Percentiles rank a stretch among this genome's conserved stretches.
phyloP scores from a whole-genome alignment of 345 rosid genomes.

The Dimocarpus longan region DNA sequence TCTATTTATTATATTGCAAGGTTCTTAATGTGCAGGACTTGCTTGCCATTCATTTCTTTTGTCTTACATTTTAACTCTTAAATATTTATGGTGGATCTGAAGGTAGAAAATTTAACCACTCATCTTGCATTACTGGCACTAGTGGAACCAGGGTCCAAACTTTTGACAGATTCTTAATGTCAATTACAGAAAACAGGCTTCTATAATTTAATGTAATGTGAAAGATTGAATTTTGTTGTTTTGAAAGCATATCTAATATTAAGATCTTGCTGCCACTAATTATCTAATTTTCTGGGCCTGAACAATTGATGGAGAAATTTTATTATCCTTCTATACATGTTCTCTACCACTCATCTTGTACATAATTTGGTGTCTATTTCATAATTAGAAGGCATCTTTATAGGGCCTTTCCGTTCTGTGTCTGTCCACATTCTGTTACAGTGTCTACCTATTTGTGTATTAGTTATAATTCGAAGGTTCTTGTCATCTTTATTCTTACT shows the following conservation, averaged over 20 bases:
- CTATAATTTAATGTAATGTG: background rate
- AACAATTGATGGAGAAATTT: background rate
- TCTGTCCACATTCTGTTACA: background rate
- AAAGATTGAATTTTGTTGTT: background rate
- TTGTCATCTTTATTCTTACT: slow-evolving; percentile 18
- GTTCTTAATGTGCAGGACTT: background rate
- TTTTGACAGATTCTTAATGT: background rate
- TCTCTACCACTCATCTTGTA: slow-evolving; percentile 3
- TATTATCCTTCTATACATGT: background rate
- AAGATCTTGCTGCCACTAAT: background rate
- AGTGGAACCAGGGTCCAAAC: background rate
- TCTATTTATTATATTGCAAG: background rate
- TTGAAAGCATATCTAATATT: background rate
- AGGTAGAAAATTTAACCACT: background rate
- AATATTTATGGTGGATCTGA: background rate
- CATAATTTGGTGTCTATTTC: background rate
- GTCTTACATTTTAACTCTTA: background rate
- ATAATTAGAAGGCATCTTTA: background rate
- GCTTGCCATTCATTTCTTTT: slow-evolving; percentile 4
- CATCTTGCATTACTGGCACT: background rate
- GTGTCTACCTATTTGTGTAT: background rate
- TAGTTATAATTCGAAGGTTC: slow-evolving; percentile 5
- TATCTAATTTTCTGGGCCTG: background rate
- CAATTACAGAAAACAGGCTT: background rate
- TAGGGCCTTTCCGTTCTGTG: background rate